Evolutionary conservation across 176 grass and related monocot genomes (phyloP), one percentile per base, ranked within the genome.

Genomic region (Alopecurus myosuroides): DNA sequence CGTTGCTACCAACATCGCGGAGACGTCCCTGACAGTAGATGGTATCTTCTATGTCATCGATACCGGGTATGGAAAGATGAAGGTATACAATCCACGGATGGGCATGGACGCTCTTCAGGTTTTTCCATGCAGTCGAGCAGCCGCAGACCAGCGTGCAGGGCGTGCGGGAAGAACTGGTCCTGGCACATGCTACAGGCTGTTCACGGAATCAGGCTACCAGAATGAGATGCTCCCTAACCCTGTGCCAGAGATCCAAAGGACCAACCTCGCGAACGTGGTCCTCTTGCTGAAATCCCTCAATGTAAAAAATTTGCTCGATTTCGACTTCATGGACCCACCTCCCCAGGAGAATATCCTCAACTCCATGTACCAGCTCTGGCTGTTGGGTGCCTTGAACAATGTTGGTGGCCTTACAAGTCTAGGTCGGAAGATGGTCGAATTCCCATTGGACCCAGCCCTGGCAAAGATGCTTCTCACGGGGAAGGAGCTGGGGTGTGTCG

Each of bases 281-380:
- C 88, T 98, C 51, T 79, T 98, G 76, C 84, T 98, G 41, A 98
- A 98, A 88, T 94, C 92, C 5, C 91, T 98, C 22, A 95, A 86
- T 66, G 87, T 98, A 15, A 89, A 98, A 81, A 98, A 95, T 60
- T 91, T 98, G 70, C 84, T 98, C 17, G 92, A 98, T 84, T 98
- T 98, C 36, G 92, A 98, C 77, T 98, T 98, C 67, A 95, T 98
- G 95, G 95, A 98, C 86, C 92, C 95, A 41, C 92, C 95, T 9
- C 94, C 94, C 10, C 94, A 94, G 70, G 94, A 97, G 90, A 97
- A 94, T 71, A 97, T 97, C 69, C 90, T 95, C 20, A 95, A 98
- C 72, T 98, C 95, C 31, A 98, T 98, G 95, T 98, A 98, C 72
- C 92, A 98, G 82, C 90, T 95, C 30, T 98, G 95, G 92, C 91